Conservation (phyloP, 352 stramenopile species). For the Phytopythium ostracodes region DNA sequence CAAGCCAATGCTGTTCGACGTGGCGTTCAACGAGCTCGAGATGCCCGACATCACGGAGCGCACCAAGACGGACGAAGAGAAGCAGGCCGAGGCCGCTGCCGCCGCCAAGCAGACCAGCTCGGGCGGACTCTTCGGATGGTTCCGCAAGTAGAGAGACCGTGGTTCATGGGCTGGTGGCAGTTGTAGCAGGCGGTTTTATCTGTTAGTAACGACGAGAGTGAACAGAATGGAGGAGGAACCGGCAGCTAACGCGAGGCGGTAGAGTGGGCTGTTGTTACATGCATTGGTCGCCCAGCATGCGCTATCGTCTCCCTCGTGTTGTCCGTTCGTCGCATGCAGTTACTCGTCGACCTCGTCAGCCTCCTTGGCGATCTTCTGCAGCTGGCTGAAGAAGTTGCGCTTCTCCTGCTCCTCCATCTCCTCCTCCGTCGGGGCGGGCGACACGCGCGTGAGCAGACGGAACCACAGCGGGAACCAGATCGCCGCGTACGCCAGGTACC, state of each 20-base stretch:
- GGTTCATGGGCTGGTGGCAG: not conserved
- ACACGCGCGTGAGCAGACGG: slow-evolving; percentile 61
- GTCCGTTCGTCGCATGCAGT: not conserved
- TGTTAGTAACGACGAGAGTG: not conserved
- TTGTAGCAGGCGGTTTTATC: not conserved
- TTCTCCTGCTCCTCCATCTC: slow-evolving; percentile 47
- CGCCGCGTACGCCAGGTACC: slow-evolving; percentile 67
- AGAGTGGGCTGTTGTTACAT: slow-evolving; percentile 4
- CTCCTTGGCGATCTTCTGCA: slow-evolving; percentile 36
- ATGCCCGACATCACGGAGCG: slow-evolving; percentile 73
- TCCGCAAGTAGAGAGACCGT: slow-evolving; percentile 49
- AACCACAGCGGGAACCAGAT: slow-evolving; percentile 86
- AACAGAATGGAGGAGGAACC: not conserved
- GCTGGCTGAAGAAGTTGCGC: slow-evolving; percentile 41
- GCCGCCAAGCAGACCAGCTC: slow-evolving; percentile 26
- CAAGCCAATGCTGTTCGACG: slow-evolving; percentile 83
- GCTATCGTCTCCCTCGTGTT: no score
- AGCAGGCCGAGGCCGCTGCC: slow-evolving; percentile 42
- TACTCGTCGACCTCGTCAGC: slow-evolving; percentile 38
- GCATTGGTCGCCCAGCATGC: not conserved
- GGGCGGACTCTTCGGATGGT: slow-evolving; percentile 73
- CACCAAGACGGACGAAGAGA: slow-evolving; percentile 75
- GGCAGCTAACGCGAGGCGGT: not conserved
- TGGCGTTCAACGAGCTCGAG: slow-evolving; percentile 80
- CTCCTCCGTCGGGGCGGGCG: slow-evolving; percentile 54